These are phyloP conservation scores for Artomyces pyxidatus DNA, from an alignment of 768 basidiomycete species.

Conservation along the genomic window DNA sequence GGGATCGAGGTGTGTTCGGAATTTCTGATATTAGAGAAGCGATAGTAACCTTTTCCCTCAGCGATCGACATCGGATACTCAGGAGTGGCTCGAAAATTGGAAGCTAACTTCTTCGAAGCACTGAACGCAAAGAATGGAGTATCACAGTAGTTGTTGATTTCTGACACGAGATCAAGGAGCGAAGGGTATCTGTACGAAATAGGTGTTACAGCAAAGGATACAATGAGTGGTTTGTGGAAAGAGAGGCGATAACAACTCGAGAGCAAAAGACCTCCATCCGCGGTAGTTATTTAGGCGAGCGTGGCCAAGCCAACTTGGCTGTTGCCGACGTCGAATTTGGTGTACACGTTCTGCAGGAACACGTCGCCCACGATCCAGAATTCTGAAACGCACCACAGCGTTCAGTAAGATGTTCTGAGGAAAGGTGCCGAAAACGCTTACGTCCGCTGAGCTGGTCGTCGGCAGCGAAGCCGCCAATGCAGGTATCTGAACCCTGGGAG, in stretches of 20 bases:
- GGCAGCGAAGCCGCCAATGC: conserved; percentile 12
- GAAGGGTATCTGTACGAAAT: too few relatives aligned
- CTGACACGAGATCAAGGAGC: too few relatives aligned
- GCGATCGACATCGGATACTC: conserved; percentile 13
- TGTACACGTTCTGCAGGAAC: conserved; percentile 1
- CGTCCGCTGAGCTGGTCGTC: background rate
- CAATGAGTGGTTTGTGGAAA: too few relatives aligned
- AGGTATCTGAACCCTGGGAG: conserved; percentile 14
- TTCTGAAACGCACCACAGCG: background rate
- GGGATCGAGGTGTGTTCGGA: conserved; percentile 8
- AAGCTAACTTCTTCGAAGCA: too few relatives aligned
- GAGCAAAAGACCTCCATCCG: too few relatives aligned
- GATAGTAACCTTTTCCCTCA: background rate
- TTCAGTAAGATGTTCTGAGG: background rate
- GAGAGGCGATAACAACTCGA: too few relatives aligned
- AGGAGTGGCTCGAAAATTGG: conserved; percentile 13
- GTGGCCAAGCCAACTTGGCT: conserved; percentile 8
- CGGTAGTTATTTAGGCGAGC: background rate
- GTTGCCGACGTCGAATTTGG: conserved; percentile 8
- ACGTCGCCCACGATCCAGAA: conserved; percentile 4
- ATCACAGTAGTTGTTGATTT: too few relatives aligned
- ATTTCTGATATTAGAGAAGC: background rate
- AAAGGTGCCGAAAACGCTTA: background rate
- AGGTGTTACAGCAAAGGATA: too few relatives aligned
- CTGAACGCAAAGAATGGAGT: too few relatives aligned